These are phyloP conservation scores for Scheffersomyces parashehatae DNA, from an alignment of 1,139 yeast genomes.

Conservation along the genomic window DNA sequence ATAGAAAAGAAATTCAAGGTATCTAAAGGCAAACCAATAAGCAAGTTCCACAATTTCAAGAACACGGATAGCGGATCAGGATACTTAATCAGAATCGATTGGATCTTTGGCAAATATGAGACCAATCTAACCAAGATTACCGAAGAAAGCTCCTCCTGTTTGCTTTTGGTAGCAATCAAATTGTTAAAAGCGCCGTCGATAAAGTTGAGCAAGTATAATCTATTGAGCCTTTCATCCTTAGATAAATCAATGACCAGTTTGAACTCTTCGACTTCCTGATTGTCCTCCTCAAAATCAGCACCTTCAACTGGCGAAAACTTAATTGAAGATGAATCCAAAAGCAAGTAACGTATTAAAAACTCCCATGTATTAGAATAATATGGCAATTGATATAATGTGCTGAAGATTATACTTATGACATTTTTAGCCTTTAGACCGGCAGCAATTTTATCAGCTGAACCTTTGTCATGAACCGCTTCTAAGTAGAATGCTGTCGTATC, in stretches of 20 bases:
- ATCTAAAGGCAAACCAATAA: conserved; percentile 19
- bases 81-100: conserved; percentile 21
- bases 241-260: conserved; percentile 24
- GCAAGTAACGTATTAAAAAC: conserved; percentile 36
- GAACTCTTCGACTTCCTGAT: conserved; percentile 21
- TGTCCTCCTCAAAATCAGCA: conserved; percentile 12
- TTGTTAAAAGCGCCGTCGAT: conserved; percentile 27
- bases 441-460: not conserved
- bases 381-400: conserved; percentile 19
- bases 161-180: conserved; percentile 18
- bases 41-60: conserved; percentile 31
- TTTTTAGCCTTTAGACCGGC: not conserved
- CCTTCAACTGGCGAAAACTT: conserved; percentile 14
- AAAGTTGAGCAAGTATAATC: conserved; percentile 22
- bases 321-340: conserved; percentile 44
- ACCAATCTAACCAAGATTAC: conserved; percentile 22
- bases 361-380: conserved; percentile 30
- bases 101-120: conserved; percentile 20
- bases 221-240: conserved; percentile 3
- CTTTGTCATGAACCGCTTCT: not conserved
- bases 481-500: not conserved
- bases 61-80: conserved; percentile 20
- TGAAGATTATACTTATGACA: conserved; percentile 13
- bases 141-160: conserved; percentile 14
- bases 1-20: conserved; percentile 19